Base-by-base conservation (phyloP, 768 basidiomycete genomes). In the Rhodotorula taiwanensis region DNA sequence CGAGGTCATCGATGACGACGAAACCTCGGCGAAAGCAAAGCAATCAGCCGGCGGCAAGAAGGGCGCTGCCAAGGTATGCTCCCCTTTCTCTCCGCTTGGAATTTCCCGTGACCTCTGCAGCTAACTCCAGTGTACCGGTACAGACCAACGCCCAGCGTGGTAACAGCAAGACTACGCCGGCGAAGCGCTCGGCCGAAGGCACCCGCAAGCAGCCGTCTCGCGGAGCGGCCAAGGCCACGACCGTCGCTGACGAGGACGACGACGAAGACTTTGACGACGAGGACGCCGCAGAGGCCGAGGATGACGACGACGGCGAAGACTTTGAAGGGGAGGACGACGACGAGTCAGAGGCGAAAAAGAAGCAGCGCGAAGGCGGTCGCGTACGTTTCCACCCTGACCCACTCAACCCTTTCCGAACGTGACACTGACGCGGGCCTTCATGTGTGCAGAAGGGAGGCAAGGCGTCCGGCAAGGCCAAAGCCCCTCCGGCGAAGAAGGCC, bases 1-100 rank as follows among this genome's bases (percentile, higher is more conserved):
- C 9, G 36, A n/a, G 23, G 58, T 7, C 13, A 23, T 25, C n/a
- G 42, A 43, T 6, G 58, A 39, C n/a, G 45, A 36, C 23, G 34
- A 52, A 16, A 57, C 52, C 50, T 30, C 42, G 16, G 54, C 50
- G 15, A 56, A 52, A 27, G 23, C 56, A 44, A 47, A 47, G 25
- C 55, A 62, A 28, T 39, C 43, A 25, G 55, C 44, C 23, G 61
- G 61, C 2, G 61, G 61, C 23, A 62, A 62, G 62, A 64, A 64
- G 45, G 62, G 62, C 44, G 63, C 63, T 10, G 58, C 63, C 34
- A 65, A 59, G 48, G 63, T 60, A 23, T 20, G 57, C 27, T 18
- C 21, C 30, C 10, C 5, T 6, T 56, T 13, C 20, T 10, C 25
- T 15, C 27, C 11, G n/a, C 7, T 23, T 27, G 42, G 16, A 41